Base-by-base conservation (phyloP, 345 rosid species). In the Populus nigra region DNA sequence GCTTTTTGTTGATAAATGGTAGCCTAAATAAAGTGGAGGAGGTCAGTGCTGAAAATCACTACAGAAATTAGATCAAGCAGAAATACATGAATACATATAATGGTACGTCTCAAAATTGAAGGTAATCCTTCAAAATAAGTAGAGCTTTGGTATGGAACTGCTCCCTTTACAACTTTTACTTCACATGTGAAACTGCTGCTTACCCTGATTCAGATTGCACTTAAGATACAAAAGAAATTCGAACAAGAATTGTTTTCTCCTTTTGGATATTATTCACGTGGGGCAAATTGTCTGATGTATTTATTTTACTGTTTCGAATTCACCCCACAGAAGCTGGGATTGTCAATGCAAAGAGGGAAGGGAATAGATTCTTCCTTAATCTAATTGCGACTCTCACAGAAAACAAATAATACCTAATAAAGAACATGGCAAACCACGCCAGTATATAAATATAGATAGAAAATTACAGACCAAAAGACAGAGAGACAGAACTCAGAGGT, bases 1-100 rank as follows among this genome's bases (percentile, higher is more conserved):
- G 85, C 85, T 49, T 75, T 82, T 68, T 82, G 82, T 71, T 82
- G 85, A 76, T 82, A 82, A 75, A 82, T 82, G 59, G 82, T 82
- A 55, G 85, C 85, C 85, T 96, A 78, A 20, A 82, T 45, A 83
- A 65, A 74, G 73, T 71, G 76, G 82, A 82, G 25, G 67, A 75
- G 38, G 73, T 78, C 36, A 85, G 76, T 50, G 73, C 11, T 23
- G 69, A 50, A 76, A 55, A 76, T 23, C n/a, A 69, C 13, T 22
- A 69, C 13, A 38, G 23, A 9, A 65, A 50, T 22, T 65, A n/a
- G 47, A 70, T 29, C 45, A 50, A 43, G 50, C 39, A 43, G 35
- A 27, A 45, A 35, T 3, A 36, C 7, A 38, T 25, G 29, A 4
- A n/a, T 39, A 63, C 55, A 77, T 41, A 23, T 35, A 74, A 35